These are phyloP conservation scores for Nepenthes gracilis DNA, from an alignment of 148 eudicot genomes.

Conservation along the genomic window DNA sequence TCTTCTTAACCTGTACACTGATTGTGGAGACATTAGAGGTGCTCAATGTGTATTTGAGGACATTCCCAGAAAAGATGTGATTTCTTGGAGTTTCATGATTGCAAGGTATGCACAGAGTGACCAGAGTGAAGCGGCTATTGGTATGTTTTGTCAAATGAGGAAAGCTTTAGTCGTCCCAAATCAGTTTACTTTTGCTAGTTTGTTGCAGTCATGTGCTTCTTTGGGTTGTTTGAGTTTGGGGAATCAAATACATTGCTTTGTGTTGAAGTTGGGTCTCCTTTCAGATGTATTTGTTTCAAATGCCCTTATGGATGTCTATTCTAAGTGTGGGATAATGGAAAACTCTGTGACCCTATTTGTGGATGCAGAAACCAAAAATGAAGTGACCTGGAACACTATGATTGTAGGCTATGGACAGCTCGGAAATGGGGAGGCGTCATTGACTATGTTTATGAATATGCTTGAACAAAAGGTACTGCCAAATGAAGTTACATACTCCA, in stretches of 20 bases:
- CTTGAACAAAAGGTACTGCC: conserved; percentile 36
- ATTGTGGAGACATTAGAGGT: conserved; percentile 44
- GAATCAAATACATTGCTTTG: conserved; percentile 48
- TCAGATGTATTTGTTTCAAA: conserved; percentile 51
- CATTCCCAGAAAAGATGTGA: conserved; percentile 52
- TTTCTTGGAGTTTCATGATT: conserved; percentile 86
- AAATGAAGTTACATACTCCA: conserved; percentile 77
- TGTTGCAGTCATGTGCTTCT: conserved; percentile 68
- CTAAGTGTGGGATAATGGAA: conserved; percentile 68
- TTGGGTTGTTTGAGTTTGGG: conserved; percentile 35
- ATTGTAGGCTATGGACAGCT: conserved; percentile 66
- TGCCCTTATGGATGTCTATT: conserved; percentile 83
- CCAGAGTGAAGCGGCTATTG: conserved; percentile 44
- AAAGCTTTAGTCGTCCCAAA: conserved; percentile 46
- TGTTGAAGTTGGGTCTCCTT: conserved; percentile 53
- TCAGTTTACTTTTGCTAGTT: conserved; percentile 71
- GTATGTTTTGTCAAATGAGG: conserved; percentile 58
- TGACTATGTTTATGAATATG: conserved; percentile 52
- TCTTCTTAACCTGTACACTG: conserved; percentile 68
- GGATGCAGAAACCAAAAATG: conserved; percentile 40
- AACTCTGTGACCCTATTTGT: conserved; percentile 43
- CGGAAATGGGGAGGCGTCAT: conserved; percentile 59
- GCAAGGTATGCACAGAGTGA: conserved; percentile 67
- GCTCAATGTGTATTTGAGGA: conserved; percentile 54
- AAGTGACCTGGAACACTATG: conserved; percentile 79